phyloP scores from a whole-genome alignment of 2,329 filamentous ascomycete species.

The Xylariaceae sp. region DNA sequence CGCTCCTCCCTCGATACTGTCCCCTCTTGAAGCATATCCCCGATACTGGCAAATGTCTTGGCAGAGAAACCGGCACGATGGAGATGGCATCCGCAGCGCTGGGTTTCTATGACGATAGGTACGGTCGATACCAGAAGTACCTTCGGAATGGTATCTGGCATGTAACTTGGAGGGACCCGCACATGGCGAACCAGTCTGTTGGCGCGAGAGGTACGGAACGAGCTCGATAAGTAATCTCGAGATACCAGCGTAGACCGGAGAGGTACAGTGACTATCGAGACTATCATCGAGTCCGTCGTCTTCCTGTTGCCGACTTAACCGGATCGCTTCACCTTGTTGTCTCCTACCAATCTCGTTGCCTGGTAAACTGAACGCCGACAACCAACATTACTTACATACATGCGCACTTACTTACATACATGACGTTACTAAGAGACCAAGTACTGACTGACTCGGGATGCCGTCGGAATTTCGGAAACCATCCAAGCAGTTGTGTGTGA shows the following conservation, averaged over 20 bases:
- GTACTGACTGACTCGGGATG: no score
- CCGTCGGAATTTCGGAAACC: no score
- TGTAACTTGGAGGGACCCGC: background rate
- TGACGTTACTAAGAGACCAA: no score
- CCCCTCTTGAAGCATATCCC: background rate
- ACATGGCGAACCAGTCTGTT: no score
- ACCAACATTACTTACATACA: background rate
- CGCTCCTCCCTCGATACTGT: background rate
- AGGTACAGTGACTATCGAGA: no score
- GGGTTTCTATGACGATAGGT: background rate
- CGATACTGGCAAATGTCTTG: background rate
- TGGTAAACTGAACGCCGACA: background rate
- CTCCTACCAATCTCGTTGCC: background rate
- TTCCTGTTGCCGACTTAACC: background rate
- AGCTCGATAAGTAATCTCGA: no score
- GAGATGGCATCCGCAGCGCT: background rate
- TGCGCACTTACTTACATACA: no score
- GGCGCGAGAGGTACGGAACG: no score
- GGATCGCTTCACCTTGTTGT: background rate
- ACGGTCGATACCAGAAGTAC: no score
- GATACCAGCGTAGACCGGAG: no score
- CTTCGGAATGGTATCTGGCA: background rate
- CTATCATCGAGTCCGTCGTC: background rate
- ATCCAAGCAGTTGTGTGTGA: no score
- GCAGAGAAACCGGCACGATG: background rate